Evolutionary conservation across 2,329 filamentous ascomycete species (phyloP).

Genomic region (Exserohilum rostratum): DNA sequence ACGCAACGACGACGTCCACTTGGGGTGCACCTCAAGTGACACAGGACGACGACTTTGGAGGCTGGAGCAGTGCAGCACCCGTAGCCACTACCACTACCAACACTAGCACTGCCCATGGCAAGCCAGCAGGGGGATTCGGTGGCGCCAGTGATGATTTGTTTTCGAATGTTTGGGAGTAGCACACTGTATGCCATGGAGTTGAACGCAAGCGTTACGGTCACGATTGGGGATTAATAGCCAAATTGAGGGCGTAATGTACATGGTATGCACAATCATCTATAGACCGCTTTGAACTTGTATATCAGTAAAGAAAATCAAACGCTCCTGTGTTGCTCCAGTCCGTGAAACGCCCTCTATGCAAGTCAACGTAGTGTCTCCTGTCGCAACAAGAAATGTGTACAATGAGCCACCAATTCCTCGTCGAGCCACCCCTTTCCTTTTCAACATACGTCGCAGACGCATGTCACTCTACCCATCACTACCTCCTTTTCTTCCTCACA

Average conservation of each 20-base stretch:
- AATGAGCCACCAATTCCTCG: not conserved
- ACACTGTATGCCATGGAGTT: not conserved
- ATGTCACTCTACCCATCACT: too few species aligned
- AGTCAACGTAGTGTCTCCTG: not conserved
- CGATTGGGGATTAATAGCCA: not conserved
- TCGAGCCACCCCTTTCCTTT: not conserved
- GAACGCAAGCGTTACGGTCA: not conserved
- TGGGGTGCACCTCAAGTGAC: slow-evolving; percentile 68
- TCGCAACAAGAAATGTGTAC: not conserved
- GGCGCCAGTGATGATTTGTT: slow-evolving; percentile 79
- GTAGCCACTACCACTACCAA: slow-evolving; percentile 47
- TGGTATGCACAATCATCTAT: slow-evolving; percentile 6
- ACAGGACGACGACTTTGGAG: slow-evolving; percentile 93
- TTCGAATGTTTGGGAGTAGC: slow-evolving; percentile 90
- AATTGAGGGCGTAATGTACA: slow-evolving; percentile 3
- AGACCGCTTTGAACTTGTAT: slow-evolving; percentile 4
- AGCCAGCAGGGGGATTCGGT: slow-evolving; percentile 62
- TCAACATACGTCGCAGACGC: not conserved
- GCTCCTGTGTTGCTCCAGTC: not conserved
- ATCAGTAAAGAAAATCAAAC: not conserved
- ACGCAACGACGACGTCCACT: slow-evolving; percentile 54
- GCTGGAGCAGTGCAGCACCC: slow-evolving; percentile 81
- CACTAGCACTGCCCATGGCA: slow-evolving; percentile 33
- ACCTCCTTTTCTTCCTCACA: too few species aligned
- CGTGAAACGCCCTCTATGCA: not conserved